A percentile compares a stretch with the other conserved stretches of the same genome.
Evolutionary conservation across 164 flowering plant species (phyloP).

Genomic region (Echeveria elegans): DNA sequence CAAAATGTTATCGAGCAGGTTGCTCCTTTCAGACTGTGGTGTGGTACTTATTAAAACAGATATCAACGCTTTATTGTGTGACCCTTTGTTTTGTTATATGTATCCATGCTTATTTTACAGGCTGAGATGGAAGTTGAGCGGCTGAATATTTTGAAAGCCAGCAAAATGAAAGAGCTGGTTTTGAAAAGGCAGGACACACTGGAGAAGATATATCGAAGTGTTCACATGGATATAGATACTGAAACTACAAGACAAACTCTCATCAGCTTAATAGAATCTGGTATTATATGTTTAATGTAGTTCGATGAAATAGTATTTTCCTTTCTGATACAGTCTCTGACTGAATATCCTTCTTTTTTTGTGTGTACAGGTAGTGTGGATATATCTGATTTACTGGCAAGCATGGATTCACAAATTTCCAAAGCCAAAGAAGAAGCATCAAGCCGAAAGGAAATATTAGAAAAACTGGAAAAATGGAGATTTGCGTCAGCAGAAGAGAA

Average conservation of each 20-base stretch:
- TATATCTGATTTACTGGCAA: constrained; percentile 41
- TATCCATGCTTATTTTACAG: constrained; percentile 15
- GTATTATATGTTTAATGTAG: constrained; percentile 15
- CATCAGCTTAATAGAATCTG: constrained; percentile 51
- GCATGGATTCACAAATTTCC: constrained; percentile 63
- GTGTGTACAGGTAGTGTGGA: constrained; percentile 38
- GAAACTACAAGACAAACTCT: constrained; percentile 44
- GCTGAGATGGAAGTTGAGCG: constrained; percentile 50
- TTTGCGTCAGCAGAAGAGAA: constrained; percentile 65
- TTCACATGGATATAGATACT: constrained; percentile 56
- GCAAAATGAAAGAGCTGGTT: constrained; percentile 68
- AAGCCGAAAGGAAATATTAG: constrained; percentile 73
- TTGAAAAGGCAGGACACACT: constrained; percentile 59
- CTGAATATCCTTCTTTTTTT: not conserved
- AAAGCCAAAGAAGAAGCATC: constrained; percentile 70
- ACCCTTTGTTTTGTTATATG: not conserved
- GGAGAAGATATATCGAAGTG: constrained; percentile 54
- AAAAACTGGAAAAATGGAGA: constrained; percentile 84
- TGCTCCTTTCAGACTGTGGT: not conserved
- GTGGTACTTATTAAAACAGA: not conserved
- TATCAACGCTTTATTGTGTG: constrained; percentile 8
- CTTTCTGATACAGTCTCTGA: not conserved
- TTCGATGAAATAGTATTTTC: not conserved
- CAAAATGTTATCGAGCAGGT: constrained; percentile 60
- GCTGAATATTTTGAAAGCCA: constrained; percentile 43